phyloP scores from a whole-genome alignment of 169 alveolate genomes.

The Babesia bovis region DNA sequence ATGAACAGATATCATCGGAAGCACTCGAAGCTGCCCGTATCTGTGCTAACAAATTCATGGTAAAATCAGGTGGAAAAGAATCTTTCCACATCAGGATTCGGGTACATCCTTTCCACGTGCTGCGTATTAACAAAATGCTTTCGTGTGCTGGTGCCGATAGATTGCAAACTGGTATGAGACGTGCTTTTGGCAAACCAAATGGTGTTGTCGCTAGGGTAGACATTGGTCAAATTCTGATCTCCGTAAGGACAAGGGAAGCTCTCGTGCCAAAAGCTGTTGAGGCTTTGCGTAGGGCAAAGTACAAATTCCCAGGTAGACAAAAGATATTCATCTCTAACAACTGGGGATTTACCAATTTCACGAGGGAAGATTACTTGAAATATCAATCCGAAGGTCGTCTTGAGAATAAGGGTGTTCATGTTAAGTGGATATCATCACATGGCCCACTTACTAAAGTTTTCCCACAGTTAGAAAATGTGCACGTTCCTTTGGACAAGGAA shows the following conservation, averaged over 20 bases:
- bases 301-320: slow-evolving; percentile 99
- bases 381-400: slow-evolving; percentile 92
- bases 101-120: slow-evolving; percentile 99
- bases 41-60: slow-evolving; percentile 97
- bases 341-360: slow-evolving; percentile 97
- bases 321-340: slow-evolving; percentile 94
- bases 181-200: slow-evolving; percentile 99
- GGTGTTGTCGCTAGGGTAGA: slow-evolving; percentile 96
- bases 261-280: slow-evolving; percentile 89
- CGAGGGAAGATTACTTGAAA: slow-evolving; percentile 92
- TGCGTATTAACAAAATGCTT: slow-evolving; percentile 99
- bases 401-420: slow-evolving; percentile 86
- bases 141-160: slow-evolving; percentile 99
- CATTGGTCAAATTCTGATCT: slow-evolving; percentile 94
- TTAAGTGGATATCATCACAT: slow-evolving; percentile 81
- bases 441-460: slow-evolving; percentile 77
- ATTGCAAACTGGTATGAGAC: slow-evolving; percentile 99
- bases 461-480: slow-evolving; percentile 52
- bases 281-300: slow-evolving; percentile 96
- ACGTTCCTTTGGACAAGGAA: slow-evolving; percentile 51
- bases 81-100: slow-evolving; percentile 97
- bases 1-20: slow-evolving; percentile 98
- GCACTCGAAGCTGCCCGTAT: slow-evolving; percentile 99
- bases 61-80: slow-evolving; percentile 95
- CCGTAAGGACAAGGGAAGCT: slow-evolving; percentile 91